phyloP scores from a whole-genome alignment of 495 filamentous ascomycete genomes.

The Xylaria longipes region DNA sequence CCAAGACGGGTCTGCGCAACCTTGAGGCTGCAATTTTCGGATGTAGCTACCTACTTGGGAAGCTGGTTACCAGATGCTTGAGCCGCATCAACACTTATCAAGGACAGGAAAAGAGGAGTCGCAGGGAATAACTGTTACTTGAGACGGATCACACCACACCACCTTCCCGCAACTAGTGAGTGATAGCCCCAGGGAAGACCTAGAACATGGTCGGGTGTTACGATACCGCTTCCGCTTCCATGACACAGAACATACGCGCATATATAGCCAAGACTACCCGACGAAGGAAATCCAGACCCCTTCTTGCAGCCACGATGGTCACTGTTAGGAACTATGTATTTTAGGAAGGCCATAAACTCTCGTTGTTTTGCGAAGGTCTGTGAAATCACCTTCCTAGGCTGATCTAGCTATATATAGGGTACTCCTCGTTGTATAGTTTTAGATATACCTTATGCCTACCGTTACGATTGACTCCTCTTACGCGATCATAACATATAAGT shows the following conservation, averaged over 20 bases:
- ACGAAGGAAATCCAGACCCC: not conserved
- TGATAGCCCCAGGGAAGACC: not conserved
- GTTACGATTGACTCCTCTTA: not conserved
- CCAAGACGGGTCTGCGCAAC: not conserved
- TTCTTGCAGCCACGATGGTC: not conserved
- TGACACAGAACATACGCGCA: not conserved
- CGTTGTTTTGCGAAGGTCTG: too few relatives aligned
- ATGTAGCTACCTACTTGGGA: conserved; percentile 1
- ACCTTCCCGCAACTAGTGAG: not conserved
- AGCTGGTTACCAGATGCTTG: not conserved
- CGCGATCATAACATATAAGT: not conserved
- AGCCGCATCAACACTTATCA: conserved; percentile 3
- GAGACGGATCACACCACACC: not conserved
- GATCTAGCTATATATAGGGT: too few relatives aligned
- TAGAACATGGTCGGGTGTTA: not conserved
- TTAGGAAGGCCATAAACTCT: too few relatives aligned
- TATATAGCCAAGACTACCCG: not conserved
- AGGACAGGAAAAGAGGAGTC: not conserved
- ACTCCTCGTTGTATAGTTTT: too few relatives aligned
- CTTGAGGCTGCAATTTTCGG: conserved; percentile 3
- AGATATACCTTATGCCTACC: too few relatives aligned
- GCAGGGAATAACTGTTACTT: not conserved
- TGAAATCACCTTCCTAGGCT: too few relatives aligned
- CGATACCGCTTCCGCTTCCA: not conserved
- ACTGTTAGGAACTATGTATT: too few relatives aligned